Base-by-base conservation (phyloP, 1,139 yeast species). In the Yarrowia galli region DNA sequence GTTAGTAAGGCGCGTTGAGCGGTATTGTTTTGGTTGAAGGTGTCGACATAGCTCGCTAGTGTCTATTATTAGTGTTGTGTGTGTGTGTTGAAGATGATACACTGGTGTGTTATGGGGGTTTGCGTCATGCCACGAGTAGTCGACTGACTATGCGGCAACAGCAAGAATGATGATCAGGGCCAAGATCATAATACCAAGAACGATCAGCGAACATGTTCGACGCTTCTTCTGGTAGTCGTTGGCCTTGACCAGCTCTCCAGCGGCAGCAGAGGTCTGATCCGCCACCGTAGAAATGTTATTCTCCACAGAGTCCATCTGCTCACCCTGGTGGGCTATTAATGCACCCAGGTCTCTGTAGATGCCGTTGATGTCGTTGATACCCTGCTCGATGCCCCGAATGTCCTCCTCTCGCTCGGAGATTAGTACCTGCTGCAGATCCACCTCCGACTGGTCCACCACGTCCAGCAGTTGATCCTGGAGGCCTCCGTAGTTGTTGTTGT, bases 401-500 rank as follows among this genome's bases (percentile, higher is more conserved):
- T 95, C 99, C 46, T 87, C 83, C 75, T 93, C 98, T 71, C 99
- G 83, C 76, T 92, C 96, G 70, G 87, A 85, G 32, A 93, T 89
- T 56, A 92, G 80, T 51, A 87, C 82, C 68, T 92, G 88, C 76
- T 95, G 98, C 74, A 91, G 92, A 65, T 89, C 93, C 54, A 93
- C 81, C 73, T 93, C 98, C 72, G 91, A 97, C 56, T 93, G 93
- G 72, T 89, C 88, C 6, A 78, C 63, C 51, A 65, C 56, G 23
- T 61, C 46, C 38, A 61, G 36, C 54, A 46, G 56, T 36, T 58
- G 64, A 20, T 58, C 64, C 32, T 58, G 64, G 13, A 58, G 36
- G 4, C 64, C 64, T 16, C 64, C 64, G n/a, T 58, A 58, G 51
- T 58, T 58, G 15, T 25, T 22, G 40, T 35, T 22, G 45, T 38